Percentiles rank a stretch among this genome's conserved stretches.
Conservation (phyloP, 2,329 filamentous ascomycete genomes). For the Pyrenochaeta sp. region DNA sequence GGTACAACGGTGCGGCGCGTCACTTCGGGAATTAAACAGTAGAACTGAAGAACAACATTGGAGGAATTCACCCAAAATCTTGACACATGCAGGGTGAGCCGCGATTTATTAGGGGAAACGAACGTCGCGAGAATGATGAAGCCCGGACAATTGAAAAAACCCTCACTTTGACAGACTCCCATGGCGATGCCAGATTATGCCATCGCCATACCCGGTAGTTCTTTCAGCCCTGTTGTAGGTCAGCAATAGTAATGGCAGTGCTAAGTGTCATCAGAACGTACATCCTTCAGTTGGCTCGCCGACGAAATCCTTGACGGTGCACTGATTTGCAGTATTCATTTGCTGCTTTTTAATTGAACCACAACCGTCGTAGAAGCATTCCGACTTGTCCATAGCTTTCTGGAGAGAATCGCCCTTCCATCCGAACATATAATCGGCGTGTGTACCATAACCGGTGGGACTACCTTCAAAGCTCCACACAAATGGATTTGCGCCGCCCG, state of each 20-base stretch:
- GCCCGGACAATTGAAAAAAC: too few species aligned
- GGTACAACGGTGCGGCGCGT: too few species aligned
- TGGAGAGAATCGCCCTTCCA: constrained; percentile 28
- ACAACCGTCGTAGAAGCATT: constrained; percentile 29
- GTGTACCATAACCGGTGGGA: constrained; percentile 21
- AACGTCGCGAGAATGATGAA: too few species aligned
- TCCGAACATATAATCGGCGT: constrained; percentile 36
- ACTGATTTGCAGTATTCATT: constrained; percentile 30
- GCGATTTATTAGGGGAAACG: too few species aligned
- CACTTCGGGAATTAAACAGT: too few species aligned
- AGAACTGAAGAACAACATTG: too few species aligned
- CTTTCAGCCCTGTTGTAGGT: constrained; percentile 4
- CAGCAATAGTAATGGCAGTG: not conserved
- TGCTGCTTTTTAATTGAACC: constrained; percentile 33
- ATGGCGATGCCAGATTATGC: too few species aligned
- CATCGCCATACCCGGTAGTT: constrained; percentile 11
- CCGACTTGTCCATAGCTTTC: constrained; percentile 25
- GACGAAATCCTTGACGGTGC: constrained; percentile 31
- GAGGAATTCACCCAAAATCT: too few species aligned
- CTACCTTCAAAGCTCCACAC: constrained; percentile 31
- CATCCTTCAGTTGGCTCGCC: constrained; percentile 31
- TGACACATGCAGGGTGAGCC: too few species aligned
- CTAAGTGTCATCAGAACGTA: constrained; percentile 1
- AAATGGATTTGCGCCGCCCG: constrained; percentile 23
- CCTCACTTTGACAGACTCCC: too few species aligned